phyloP scores from a whole-genome alignment of 2,329 filamentous ascomycete genomes.

The Xylaria hypoxylon region DNA sequence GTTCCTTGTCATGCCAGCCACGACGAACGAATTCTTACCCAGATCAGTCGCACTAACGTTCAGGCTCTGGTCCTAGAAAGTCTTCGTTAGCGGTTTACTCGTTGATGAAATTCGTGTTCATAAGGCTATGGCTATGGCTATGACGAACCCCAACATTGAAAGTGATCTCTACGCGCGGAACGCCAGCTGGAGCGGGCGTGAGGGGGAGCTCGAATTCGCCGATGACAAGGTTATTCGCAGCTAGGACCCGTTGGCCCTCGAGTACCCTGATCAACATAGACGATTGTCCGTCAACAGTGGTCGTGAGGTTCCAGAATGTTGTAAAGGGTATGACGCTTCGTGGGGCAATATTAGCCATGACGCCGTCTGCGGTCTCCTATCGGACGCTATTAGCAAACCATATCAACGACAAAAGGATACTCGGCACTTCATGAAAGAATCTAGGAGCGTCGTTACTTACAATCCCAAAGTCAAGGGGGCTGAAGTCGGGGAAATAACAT shows the following conservation, averaged over 20 bases:
- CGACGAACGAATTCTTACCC: background rate
- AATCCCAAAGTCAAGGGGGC: slow-evolving; percentile 4
- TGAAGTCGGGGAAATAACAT: background rate
- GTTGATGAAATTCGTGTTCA: background rate
- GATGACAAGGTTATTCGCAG: slow-evolving; percentile 5
- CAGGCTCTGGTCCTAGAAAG: background rate
- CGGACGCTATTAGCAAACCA: background rate
- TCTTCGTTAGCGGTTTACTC: background rate
- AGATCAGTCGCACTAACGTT: slow-evolving; percentile 4
- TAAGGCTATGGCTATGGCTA: background rate
- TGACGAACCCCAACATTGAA: slow-evolving; percentile 7
- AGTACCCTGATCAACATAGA: slow-evolving; percentile 8
- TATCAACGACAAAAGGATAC: background rate
- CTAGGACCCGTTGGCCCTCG: slow-evolving; percentile 13
- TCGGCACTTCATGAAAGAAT: background rate
- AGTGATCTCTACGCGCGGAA: slow-evolving; percentile 3
- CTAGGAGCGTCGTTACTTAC: background rate
- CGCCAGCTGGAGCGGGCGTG: background rate
- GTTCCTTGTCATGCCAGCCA: background rate
- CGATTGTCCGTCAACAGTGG: slow-evolving; percentile 8
- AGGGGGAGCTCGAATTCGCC: slow-evolving; percentile 15
- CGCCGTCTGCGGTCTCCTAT: slow-evolving; percentile 9
- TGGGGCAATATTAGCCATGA: background rate
- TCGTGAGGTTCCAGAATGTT: background rate
- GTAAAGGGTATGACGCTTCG: background rate